Base-by-base conservation (phyloP, 495 filamentous ascomycete genomes). In the Trichoderma parareesei region DNA sequence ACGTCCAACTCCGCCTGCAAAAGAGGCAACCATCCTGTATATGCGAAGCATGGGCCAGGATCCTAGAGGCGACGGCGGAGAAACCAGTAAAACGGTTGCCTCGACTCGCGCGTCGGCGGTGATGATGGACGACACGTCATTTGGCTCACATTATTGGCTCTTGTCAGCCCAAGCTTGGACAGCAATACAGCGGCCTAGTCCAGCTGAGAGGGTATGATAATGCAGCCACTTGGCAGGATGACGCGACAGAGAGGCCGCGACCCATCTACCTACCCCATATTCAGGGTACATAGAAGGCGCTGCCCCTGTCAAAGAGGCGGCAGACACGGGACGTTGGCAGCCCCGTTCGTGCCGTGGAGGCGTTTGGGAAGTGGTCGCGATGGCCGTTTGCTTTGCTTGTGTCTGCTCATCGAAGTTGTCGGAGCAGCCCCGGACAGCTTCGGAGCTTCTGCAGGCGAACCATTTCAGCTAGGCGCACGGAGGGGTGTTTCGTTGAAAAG, bases 71-170 rank as follows among this genome's bases (percentile, higher is more conserved):
- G 46, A 8, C 18, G 16, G 20, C 18, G 18, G 46, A n/a, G 9
- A 27, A 18, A 4, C 46, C n/a, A 18, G 18, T 49, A 49, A 18
- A 49, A 8, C 46, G 9, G 20, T 18, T 5, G 16, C 9, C 18
- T n/a, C 4, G 20, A 4, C 18, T 49, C 16, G 46, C 20, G 46
- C 46, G n/a, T 18, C 46, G 46, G 18, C 40, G 18, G 9, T 20
- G 8, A 18, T 7, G 18, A 18, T 49, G n/a, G 18, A 9, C 27
- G 46, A 18, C 46, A 49, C 46, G 18, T 18, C 46, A 27, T n/a
- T 49, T 49, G n/a, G 46, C n/a, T 18, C n/a, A 18, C n/a, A 49
- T 49, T 49, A 49, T 49, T 49, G 46, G 46, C 46, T 20, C 46
- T 49, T 5, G 8, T 5, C n/a, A 8, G 20, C 18, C 16, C 46